Evolutionary conservation across 192 early-diverging fungal genomes (phyloP).

Genomic region (Coemansia sp.): DNA sequence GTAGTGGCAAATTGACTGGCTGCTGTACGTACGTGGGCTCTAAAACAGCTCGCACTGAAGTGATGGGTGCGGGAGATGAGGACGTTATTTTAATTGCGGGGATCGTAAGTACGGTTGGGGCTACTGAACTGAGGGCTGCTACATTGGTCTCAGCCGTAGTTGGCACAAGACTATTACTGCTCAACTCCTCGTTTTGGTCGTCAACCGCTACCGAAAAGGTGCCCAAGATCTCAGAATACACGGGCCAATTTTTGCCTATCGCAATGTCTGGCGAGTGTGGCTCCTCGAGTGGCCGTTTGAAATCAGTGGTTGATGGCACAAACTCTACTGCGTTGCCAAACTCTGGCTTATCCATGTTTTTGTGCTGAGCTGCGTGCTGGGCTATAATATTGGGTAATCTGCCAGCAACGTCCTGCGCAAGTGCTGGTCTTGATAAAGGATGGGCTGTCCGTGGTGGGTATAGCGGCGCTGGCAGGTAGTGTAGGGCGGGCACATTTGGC

Average conservation of each 20-base stretch:
- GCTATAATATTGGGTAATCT: not conserved
- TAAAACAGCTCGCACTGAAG: not conserved
- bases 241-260: not conserved
- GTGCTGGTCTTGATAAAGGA: not conserved
- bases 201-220: not conserved
- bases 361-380: not conserved
- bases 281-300: not conserved
- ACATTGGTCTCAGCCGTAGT: not conserved
- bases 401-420: not conserved
- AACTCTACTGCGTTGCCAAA: not conserved
- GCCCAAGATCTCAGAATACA: not conserved
- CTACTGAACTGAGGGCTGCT: not conserved
- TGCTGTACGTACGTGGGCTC: not conserved
- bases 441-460: not conserved
- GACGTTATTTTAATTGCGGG: not conserved
- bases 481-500: not conserved
- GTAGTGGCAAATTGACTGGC: not conserved
- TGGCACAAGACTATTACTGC: slow-evolving; percentile 4
- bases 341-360: not conserved
- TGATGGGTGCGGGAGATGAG: not conserved
- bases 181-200: not conserved
- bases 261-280: not conserved
- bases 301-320: not conserved
- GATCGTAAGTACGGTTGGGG: not conserved
- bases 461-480: not conserved